Conservation (phyloP, 805 yeast genomes). For the Saturnispora hagleri region DNA sequence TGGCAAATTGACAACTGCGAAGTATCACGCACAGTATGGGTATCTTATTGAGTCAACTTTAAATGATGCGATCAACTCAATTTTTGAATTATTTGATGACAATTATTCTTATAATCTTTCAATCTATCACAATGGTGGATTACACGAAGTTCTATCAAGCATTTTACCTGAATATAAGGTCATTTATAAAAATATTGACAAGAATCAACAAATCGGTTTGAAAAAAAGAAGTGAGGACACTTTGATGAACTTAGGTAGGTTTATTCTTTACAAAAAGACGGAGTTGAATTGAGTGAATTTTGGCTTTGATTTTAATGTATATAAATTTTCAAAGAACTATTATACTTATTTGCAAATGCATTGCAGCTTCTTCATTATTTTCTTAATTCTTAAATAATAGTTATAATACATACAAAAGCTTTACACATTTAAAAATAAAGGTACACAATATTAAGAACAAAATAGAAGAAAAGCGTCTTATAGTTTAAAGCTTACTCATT, state of each 20-base stretch:
- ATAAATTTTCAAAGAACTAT: not conserved
- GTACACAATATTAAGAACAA: not conserved
- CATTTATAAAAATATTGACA: constrained; percentile 56
- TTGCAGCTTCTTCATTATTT: not conserved
- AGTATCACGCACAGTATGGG: constrained; percentile 20
- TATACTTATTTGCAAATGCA: not conserved
- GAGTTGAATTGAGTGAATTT: constrained; percentile 24
- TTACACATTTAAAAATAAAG: not conserved
- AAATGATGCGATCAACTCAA: constrained; percentile 51
- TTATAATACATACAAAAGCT: not conserved
- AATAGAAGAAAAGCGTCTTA: not conserved
- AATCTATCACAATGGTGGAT: constrained; percentile 50
- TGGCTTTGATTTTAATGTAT: not conserved
- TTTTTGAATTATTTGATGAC: constrained; percentile 80
- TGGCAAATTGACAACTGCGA: constrained; percentile 7
- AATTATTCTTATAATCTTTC: constrained; percentile 58
- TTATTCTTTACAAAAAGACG: constrained; percentile 61
- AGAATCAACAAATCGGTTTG: constrained; percentile 45
- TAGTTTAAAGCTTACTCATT: not conserved
- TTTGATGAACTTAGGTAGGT: constrained; percentile 56
- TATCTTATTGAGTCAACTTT: constrained; percentile 25
- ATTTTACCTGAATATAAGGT: constrained; percentile 41
- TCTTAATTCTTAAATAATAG: not conserved
- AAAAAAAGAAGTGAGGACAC: constrained; percentile 62
- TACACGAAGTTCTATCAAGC: constrained; percentile 34